Evolutionary conservation across 257 asterid species (phyloP).

Genomic region (Petunia axillaris): DNA sequence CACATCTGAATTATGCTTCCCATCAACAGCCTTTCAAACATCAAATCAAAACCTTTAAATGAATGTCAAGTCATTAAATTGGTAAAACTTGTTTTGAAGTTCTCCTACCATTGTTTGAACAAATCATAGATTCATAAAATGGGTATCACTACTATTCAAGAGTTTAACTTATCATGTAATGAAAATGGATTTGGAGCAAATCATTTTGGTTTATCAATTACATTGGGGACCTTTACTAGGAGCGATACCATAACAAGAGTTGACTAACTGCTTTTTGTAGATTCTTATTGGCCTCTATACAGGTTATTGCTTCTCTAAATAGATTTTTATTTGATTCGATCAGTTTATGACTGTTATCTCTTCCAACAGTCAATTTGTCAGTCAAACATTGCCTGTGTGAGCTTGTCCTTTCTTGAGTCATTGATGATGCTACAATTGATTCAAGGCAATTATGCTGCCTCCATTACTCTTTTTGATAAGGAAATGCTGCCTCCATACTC

Average conservation of each 20-base stretch:
- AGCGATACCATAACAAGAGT: neutral
- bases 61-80: conserved; percentile 8
- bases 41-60: neutral
- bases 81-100: conserved; percentile 10
- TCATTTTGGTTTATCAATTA: neutral
- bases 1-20: neutral
- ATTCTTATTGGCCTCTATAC: neutral
- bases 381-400: neutral
- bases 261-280: conserved; percentile 10
- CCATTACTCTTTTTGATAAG: neutral
- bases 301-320: conserved; percentile 12
- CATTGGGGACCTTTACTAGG: neutral
- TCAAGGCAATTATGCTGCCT: neutral
- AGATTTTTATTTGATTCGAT: neutral
- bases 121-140: neutral
- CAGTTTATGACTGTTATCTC: too few species aligned
- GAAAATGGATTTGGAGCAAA: neutral
- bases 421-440: neutral
- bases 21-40: neutral
- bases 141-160: neutral
- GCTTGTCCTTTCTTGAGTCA: neutral
- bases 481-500: neutral
- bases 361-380: too few species aligned
- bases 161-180: neutral
- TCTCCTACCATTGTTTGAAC: neutral